Evolutionary conservation across 257 asterid genomes (phyloP).

Genomic region (Cordia subcordata): DNA sequence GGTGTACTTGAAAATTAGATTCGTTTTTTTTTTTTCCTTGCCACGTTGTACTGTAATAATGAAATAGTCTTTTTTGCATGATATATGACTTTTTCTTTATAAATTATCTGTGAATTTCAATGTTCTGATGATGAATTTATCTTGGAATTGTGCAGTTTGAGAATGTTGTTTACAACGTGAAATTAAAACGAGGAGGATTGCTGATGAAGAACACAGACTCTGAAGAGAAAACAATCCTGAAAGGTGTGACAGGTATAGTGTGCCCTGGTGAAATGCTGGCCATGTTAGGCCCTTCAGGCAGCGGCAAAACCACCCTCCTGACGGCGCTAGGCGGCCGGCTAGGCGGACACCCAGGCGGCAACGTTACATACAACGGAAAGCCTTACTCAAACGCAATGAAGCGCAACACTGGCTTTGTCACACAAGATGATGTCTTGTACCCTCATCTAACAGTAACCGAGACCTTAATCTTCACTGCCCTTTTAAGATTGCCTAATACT

Average conservation of each 20-base stretch:
- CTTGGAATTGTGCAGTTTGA: conserved; percentile 53
- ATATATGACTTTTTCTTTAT: too few relatives aligned
- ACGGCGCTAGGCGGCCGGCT: conserved; percentile 76
- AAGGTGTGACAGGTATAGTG: conserved; percentile 59
- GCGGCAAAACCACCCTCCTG: conserved; percentile 80
- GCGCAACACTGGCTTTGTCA: conserved; percentile 75
- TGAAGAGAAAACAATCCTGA: conserved; percentile 48
- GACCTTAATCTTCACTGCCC: conserved; percentile 67
- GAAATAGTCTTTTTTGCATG: too few relatives aligned
- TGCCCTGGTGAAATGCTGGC: conserved; percentile 74
- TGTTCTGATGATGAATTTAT: not conserved
- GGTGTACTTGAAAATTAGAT: too few relatives aligned
- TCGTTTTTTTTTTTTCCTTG: too few relatives aligned
- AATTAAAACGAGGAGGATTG: conserved; percentile 18
- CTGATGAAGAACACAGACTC: conserved; percentile 21
- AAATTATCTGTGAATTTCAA: not conserved
- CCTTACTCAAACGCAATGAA: conserved; percentile 53
- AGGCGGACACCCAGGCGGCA: conserved; percentile 42
- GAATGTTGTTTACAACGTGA: conserved; percentile 51
- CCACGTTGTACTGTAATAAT: too few relatives aligned
- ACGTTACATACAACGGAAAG: conserved; percentile 50
- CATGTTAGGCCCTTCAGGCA: conserved; percentile 90
- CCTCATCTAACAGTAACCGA: conserved; percentile 79
- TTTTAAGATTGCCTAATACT: conserved; percentile 51
- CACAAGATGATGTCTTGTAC: conserved; percentile 68